These are phyloP conservation scores for Hymenoscyphus fructigenus DNA, from an alignment of 2,329 filamentous ascomycete genomes.

Conservation along the genomic window DNA sequence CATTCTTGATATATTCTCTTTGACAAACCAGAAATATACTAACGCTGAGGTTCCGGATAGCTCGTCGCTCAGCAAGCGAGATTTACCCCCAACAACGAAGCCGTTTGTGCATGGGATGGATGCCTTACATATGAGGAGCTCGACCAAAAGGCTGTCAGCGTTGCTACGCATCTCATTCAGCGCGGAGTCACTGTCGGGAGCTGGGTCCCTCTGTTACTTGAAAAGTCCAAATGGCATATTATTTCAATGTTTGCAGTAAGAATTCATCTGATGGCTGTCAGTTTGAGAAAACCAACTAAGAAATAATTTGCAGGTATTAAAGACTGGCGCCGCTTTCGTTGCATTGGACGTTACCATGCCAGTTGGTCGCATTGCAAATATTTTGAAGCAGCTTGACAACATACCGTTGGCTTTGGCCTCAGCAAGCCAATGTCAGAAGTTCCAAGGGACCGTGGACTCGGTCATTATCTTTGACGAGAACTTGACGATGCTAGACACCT, in stretches of 20 bases:
- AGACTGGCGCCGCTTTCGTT: conserved; percentile 5
- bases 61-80: conserved; percentile 7
- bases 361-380: conserved; percentile 9
- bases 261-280: background rate
- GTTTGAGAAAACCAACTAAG: background rate
- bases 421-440: conserved; percentile 2
- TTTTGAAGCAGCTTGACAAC: conserved; percentile 7
- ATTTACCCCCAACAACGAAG: conserved; percentile 5
- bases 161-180: conserved; percentile 20
- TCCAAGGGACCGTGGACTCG: conserved; percentile 3
- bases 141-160: conserved; percentile 17
- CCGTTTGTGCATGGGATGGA: conserved; percentile 24
- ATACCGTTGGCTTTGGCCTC: conserved; percentile 8
- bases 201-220: conserved; percentile 29
- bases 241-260: conserved; percentile 24
- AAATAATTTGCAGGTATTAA: conserved; percentile 4
- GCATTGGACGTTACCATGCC: conserved; percentile 5
- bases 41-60: background rate
- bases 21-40: background rate
- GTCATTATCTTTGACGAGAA: conserved; percentile 6
- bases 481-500: conserved; percentile 1
- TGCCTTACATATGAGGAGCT: conserved; percentile 25
- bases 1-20: background rate
- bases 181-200: conserved; percentile 19
- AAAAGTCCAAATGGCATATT: conserved; percentile 29